phyloP scores from a whole-genome alignment of 352 stramenopile genomes.

The Phytopythium litorale region DNA sequence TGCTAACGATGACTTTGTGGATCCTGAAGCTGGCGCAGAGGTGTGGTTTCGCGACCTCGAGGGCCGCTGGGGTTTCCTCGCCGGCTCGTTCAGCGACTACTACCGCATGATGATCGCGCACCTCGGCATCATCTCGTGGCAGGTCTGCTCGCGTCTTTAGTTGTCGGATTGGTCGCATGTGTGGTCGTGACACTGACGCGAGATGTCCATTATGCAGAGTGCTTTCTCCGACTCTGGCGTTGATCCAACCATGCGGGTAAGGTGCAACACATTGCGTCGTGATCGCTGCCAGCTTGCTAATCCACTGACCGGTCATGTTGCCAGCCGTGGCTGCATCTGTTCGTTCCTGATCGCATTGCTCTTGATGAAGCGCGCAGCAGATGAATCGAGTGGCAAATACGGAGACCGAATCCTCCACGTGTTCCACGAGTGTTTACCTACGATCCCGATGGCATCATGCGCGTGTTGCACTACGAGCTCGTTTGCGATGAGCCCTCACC shows the following conservation, averaged over 20 bases:
- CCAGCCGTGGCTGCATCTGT: constrained; percentile 75
- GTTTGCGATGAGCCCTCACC: constrained; percentile 6
- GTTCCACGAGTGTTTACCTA: not conserved
- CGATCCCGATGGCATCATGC: not conserved
- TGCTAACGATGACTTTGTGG: not conserved
- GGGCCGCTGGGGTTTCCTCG: constrained; percentile 66
- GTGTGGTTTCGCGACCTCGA: constrained; percentile 65
- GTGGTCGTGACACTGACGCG: not conserved
- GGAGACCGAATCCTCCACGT: not conserved
- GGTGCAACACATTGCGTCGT: not conserved
- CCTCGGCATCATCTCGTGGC: constrained; percentile 72
- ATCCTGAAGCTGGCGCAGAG: constrained; percentile 30
- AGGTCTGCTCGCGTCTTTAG: constrained; percentile 20
- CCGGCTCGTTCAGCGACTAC: constrained; percentile 65
- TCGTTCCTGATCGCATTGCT: constrained; percentile 62
- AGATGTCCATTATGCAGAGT: constrained; percentile 15
- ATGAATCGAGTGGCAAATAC: not conserved
- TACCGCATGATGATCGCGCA: constrained; percentile 82
- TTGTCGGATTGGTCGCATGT: not conserved
- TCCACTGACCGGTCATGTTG: constrained; percentile 1
- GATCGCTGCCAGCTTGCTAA: not conserved
- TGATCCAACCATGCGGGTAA: constrained; percentile 45
- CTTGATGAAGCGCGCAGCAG: constrained; percentile 28
- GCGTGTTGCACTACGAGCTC: not conserved
- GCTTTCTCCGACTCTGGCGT: constrained; percentile 62